Conservation (phyloP, 345 rosid species). For the Lagerstroemia speciosa region DNA sequence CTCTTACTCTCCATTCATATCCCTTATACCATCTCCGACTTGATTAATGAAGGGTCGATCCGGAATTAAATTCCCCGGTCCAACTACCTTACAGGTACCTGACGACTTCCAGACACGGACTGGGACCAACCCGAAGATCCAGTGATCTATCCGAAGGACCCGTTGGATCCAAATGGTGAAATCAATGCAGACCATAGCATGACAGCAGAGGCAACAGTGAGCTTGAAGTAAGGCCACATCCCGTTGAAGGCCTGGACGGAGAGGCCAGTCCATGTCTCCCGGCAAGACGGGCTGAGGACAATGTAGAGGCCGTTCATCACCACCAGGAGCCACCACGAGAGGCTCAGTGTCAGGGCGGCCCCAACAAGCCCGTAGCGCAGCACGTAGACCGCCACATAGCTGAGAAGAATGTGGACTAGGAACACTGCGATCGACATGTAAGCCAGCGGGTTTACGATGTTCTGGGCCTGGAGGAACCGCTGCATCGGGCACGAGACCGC, state of each 20-base stretch:
- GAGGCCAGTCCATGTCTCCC: slow-evolving; percentile 75
- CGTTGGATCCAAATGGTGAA: not conserved
- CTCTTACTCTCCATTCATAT: no score
- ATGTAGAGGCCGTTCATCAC: slow-evolving; percentile 45
- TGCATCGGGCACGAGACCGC: slow-evolving; percentile 80
- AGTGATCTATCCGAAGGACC: no score
- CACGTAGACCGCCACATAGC: slow-evolving; percentile 51
- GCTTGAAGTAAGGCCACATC: slow-evolving; percentile 90
- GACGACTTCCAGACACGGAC: no score
- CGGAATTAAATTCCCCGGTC: no score
- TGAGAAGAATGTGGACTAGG: slow-evolving; percentile 52
- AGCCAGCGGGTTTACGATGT: slow-evolving; percentile 88
- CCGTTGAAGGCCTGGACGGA: slow-evolving; percentile 56
- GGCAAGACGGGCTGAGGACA: slow-evolving; percentile 56
- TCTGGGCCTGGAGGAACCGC: slow-evolving; percentile 92
- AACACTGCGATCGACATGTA: slow-evolving; percentile 67
- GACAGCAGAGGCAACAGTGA: slow-evolving; percentile 74
- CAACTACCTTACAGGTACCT: no score
- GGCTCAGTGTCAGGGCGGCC: slow-evolving; percentile 55
- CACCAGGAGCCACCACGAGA: slow-evolving; percentile 81
- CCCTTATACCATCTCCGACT: no score
- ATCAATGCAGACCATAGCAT: slow-evolving; percentile 63
- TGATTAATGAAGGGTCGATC: no score
- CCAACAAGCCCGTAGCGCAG: slow-evolving; percentile 58
- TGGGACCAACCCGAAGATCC: no score